Evolutionary conservation across 768 basidiomycete species (phyloP).

Genomic region (Chalciporus pseudorubinellus): DNA sequence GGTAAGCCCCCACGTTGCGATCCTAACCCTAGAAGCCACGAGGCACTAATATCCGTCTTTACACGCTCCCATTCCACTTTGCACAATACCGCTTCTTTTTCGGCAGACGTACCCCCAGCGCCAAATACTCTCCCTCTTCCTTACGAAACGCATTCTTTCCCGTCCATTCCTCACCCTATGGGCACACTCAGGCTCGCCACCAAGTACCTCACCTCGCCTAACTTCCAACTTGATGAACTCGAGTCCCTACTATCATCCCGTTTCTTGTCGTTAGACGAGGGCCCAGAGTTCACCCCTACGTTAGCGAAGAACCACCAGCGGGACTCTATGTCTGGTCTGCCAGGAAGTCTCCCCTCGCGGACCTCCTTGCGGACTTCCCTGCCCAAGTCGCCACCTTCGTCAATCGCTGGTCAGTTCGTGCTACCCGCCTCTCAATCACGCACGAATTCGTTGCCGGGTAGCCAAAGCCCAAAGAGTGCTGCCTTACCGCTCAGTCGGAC

Average conservation of each 20-base stretch:
- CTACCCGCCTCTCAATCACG: conserved; percentile 36
- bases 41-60: conserved; percentile 32
- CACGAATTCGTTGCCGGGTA: conserved; percentile 36
- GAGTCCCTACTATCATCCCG: conserved; percentile 74
- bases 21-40: conserved; percentile 27
- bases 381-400: conserved; percentile 45
- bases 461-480: conserved; percentile 35
- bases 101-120: conserved; percentile 40
- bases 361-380: conserved; percentile 41
- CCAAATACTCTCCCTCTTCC: conserved; percentile 40
- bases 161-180: conserved; percentile 63
- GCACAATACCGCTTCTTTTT: conserved; percentile 8
- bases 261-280: conserved; percentile 68
- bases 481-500: conserved; percentile 37
- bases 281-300: conserved; percentile 68
- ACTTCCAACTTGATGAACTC: conserved; percentile 72
- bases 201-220: conserved; percentile 63
- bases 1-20: conserved; percentile 33
- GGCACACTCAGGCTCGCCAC: conserved; percentile 61
- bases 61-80: conserved; percentile 6
- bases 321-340: conserved; percentile 48
- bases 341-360: conserved; percentile 39
- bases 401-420: conserved; percentile 47
- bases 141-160: conserved; percentile 58
- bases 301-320: conserved; percentile 62